Conservation (phyloP, 345 rosid species). For the Mangifera indica region DNA sequence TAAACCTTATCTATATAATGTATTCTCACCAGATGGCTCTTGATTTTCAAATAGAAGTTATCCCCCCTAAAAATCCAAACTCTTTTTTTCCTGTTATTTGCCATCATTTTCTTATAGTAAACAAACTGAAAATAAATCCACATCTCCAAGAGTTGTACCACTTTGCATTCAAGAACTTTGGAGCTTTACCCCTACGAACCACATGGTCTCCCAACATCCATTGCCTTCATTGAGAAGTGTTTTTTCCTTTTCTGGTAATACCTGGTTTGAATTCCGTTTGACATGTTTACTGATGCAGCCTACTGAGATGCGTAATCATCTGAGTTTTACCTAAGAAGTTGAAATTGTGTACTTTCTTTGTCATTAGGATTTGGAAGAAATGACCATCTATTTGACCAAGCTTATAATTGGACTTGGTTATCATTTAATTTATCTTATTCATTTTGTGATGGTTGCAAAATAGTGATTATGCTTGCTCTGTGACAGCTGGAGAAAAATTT, state of each 20-base stretch:
- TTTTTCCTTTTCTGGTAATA: neutral
- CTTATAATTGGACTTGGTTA: neutral
- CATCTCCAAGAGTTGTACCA: too few species aligned
- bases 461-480: slow-evolving; percentile 13
- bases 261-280: neutral
- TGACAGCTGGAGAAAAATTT: slow-evolving; percentile 32
- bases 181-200: too few species aligned
- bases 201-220: too few species aligned
- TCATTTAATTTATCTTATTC: neutral
- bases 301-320: slow-evolving; percentile 7
- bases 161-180: too few species aligned
- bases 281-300: neutral
- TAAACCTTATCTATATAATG: too few species aligned
- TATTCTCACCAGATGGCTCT: too few species aligned
- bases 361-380: neutral
- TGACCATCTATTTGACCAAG: neutral
- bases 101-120: too few species aligned
- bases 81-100: too few species aligned
- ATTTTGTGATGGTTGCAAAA: neutral
- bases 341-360: neutral
- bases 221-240: too few species aligned
- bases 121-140: too few species aligned
- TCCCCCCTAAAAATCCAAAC: too few species aligned
- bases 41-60: too few species aligned
- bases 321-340: neutral